Percentiles rank a stretch among this genome's conserved stretches.
Conservation (phyloP, 495 filamentous ascomycete species). For the Penicillium paradoxum region DNA sequence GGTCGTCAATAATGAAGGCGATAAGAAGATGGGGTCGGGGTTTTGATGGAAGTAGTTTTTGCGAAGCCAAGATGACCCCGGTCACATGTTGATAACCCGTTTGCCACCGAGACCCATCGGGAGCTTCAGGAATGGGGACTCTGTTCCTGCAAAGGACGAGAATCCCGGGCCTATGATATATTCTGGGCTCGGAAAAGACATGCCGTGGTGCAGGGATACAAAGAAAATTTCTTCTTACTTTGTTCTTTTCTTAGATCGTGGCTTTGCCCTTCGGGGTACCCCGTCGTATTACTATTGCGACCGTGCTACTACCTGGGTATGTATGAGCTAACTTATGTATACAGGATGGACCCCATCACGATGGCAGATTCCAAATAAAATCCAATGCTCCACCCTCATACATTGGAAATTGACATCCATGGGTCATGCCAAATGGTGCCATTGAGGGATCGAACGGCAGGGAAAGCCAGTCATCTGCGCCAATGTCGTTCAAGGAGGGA, state of each 20-base stretch:
- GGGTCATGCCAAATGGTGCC: constrained; percentile 48
- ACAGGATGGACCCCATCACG: constrained; percentile 13
- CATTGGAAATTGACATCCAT: constrained; percentile 42
- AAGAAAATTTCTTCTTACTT: not conserved
- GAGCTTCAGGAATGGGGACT: not conserved
- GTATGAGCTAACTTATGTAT: not conserved
- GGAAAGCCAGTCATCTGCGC: constrained; percentile 49
- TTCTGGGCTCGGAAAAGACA: not conserved
- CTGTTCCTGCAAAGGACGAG: not conserved
- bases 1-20: not conserved
- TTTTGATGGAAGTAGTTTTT: not conserved
- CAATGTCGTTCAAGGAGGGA: constrained; percentile 34
- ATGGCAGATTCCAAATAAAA: constrained; percentile 50
- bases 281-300: not conserved
- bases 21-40: not conserved
- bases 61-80: not conserved
- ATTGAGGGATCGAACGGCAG: constrained; percentile 51
- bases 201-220: not conserved
- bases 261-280: not conserved
- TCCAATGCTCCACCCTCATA: constrained; percentile 47
- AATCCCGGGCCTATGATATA: not conserved
- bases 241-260: not conserved
- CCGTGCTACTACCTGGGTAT: not conserved
- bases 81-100: not conserved
- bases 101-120: not conserved